A percentile compares a stretch with the other conserved stretches of the same genome.
phyloP scores from a whole-genome alignment of 2,329 filamentous ascomycete species.

The Colletotrichum zoysiae region DNA sequence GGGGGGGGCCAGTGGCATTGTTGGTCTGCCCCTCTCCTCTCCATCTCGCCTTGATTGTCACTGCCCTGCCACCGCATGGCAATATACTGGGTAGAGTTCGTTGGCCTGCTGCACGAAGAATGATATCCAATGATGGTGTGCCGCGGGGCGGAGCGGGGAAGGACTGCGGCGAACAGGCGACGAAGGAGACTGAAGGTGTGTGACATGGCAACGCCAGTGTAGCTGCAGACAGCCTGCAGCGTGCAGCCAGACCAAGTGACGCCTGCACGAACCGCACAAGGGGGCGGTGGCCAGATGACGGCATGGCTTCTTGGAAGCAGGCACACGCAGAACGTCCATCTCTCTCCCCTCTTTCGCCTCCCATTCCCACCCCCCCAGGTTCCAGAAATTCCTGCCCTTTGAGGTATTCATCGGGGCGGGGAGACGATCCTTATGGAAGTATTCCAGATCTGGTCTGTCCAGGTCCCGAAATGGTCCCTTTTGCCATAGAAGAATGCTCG shows the following conservation, averaged over 20 bases:
- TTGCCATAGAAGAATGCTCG: slow-evolving; percentile 21
- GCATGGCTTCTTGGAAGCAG: slow-evolving; percentile 22
- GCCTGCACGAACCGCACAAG: slow-evolving; percentile 28
- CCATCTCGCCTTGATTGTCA: slow-evolving; percentile 18
- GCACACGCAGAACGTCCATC: not conserved
- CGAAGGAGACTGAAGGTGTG: slow-evolving; percentile 23
- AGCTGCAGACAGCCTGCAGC: slow-evolving; percentile 31
- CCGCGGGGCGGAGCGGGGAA: slow-evolving; percentile 40
- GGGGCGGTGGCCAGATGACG: slow-evolving; percentile 30
- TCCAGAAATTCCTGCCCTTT: slow-evolving; percentile 25
- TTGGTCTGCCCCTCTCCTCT: not conserved
- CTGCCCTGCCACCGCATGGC: slow-evolving; percentile 21
- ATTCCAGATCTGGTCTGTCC: not conserved
- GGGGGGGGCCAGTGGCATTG: slow-evolving; percentile 2
- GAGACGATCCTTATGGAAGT: not conserved
- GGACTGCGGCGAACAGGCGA: slow-evolving; percentile 26
- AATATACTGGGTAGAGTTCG: slow-evolving; percentile 14
- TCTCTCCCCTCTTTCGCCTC: slow-evolving; percentile 8
- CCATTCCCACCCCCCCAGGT: slow-evolving; percentile 24
- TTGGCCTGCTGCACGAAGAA: slow-evolving; percentile 29
- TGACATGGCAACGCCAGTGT: slow-evolving; percentile 37
- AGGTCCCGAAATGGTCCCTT: not conserved
- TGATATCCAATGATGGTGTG: slow-evolving; percentile 30
- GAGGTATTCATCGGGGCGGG: not conserved
- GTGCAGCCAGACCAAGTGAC: slow-evolving; percentile 31